These are phyloP conservation scores for Biscogniauxia marginata DNA, from an alignment of 2,329 filamentous ascomycete genomes.

Conservation along the genomic window DNA sequence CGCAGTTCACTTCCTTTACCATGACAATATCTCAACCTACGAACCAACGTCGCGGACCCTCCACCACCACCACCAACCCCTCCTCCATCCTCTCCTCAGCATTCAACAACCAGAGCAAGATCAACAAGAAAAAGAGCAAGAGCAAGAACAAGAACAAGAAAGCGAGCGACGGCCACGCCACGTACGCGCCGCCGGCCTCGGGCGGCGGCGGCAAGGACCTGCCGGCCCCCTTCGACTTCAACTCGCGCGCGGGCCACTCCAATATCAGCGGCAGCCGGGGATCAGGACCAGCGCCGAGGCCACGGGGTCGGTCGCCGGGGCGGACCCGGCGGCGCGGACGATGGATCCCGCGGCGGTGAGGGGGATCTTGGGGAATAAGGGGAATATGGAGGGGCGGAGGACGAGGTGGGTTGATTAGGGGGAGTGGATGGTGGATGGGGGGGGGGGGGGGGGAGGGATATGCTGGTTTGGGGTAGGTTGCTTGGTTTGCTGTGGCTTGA, in stretches of 20 bases:
- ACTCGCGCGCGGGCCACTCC: background rate
- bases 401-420: background rate
- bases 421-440: background rate
- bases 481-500: too few species aligned
- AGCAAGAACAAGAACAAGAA: background rate
- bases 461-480: background rate
- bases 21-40: too few species aligned
- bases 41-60: too few species aligned
- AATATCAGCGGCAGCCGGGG: background rate
- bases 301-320: background rate
- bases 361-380: too few species aligned
- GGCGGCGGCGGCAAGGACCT: background rate
- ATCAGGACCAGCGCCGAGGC: too few species aligned
- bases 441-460: too few species aligned
- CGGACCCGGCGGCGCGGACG: too few species aligned
- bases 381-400: background rate
- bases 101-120: too few species aligned
- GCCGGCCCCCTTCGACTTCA: background rate
- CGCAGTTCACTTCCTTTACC: too few species aligned
- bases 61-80: background rate
- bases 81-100: too few species aligned
- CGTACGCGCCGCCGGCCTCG: background rate
- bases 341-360: background rate
- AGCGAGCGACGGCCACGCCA: background rate
- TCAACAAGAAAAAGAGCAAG: too few species aligned